Evolutionary conservation across 768 basidiomycete genomes (phyloP), one percentile per base, ranked within the genome.

Genomic region (Termitomyces sp.): DNA sequence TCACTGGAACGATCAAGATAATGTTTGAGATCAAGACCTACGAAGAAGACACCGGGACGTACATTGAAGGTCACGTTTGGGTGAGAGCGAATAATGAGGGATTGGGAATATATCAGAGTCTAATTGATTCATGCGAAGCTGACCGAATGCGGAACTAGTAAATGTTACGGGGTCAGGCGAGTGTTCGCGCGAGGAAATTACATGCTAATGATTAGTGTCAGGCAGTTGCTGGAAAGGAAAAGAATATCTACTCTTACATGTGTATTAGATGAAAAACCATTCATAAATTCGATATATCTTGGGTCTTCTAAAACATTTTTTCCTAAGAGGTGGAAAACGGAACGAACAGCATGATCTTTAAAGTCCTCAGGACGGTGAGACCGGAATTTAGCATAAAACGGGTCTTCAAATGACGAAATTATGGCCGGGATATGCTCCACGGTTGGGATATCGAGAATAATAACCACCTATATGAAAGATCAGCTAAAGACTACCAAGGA

Each of bases 371-470:
- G 70, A 21, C 67, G 63, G 47, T 75, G 69, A 48, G 81, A 79
- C 27, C 77, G 72, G 55, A 84, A 79, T 56, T 70, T 70, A 3
- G 77, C 61, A 62, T 82, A 85, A 62, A 79, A 79, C 1, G 70
- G 73, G 19, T 68, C 65, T 19, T 67, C 69, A 63, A 84, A 85
- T 3, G 79, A 71, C 14, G 77, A 68, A 25, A 79, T 35, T 14
- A 91, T 68, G 6, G 77, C 70, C 1, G 76, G 72, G 17, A 88
- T 82, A 66, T 88, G 82, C 30, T 67, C 74, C 0, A 76, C 70
- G 0, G 81, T 79, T 0, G 93, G 89, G 12, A 89, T 80, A 62
- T 94, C 90, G 43, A 95, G 68, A 40, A 94, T 72, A 5, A 94
- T 67, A 23, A 86, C 67, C 3, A 78, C 84, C 84, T 90, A 27